Percentiles rank a stretch among this genome's conserved stretches.
Evolutionary conservation across 2,329 filamentous ascomycete species (phyloP).

Genomic region (Curvularia sp.): DNA sequence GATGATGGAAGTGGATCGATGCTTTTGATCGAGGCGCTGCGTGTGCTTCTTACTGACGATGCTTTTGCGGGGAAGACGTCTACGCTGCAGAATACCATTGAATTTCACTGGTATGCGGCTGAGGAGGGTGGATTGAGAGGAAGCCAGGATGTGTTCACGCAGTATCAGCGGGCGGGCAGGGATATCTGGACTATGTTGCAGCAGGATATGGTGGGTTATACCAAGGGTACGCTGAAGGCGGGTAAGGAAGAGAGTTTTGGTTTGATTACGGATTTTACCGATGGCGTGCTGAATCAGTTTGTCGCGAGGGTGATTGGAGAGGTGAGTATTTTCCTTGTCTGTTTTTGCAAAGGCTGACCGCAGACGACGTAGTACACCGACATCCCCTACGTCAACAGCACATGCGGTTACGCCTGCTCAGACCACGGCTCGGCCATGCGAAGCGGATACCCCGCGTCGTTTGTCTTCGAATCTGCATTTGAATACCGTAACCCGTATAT

Average conservation of each 20-base stretch:
- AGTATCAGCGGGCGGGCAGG: slow-evolving; percentile 74
- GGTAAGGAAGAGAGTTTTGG: slow-evolving; percentile 78
- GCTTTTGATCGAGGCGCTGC: slow-evolving; percentile 88
- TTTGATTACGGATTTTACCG: slow-evolving; percentile 89
- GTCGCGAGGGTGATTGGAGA: slow-evolving; percentile 81
- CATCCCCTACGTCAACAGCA: slow-evolving; percentile 82
- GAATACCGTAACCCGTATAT: slow-evolving; percentile 67
- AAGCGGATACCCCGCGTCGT: slow-evolving; percentile 74
- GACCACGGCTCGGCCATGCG: slow-evolving; percentile 76
- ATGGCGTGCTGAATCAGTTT: slow-evolving; percentile 78
- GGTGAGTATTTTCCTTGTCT: neutral
- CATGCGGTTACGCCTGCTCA: slow-evolving; percentile 84
- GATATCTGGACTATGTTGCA: slow-evolving; percentile 95
- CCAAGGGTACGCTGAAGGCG: slow-evolving; percentile 55
- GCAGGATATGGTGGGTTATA: slow-evolving; percentile 90
- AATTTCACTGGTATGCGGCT: slow-evolving; percentile 95
- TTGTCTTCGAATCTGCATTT: slow-evolving; percentile 75
- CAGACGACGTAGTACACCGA: slow-evolving; percentile 71
- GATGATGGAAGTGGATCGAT: slow-evolving; percentile 91
- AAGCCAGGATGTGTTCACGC: slow-evolving; percentile 83
- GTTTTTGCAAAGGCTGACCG: neutral
- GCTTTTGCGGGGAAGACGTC: slow-evolving; percentile 51
- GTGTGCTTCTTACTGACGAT: slow-evolving; percentile 74
- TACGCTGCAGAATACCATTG: slow-evolving; percentile 75
- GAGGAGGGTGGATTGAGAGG: slow-evolving; percentile 87